Conservation (phyloP, 805 yeast species). For the Candida gorgasii region DNA sequence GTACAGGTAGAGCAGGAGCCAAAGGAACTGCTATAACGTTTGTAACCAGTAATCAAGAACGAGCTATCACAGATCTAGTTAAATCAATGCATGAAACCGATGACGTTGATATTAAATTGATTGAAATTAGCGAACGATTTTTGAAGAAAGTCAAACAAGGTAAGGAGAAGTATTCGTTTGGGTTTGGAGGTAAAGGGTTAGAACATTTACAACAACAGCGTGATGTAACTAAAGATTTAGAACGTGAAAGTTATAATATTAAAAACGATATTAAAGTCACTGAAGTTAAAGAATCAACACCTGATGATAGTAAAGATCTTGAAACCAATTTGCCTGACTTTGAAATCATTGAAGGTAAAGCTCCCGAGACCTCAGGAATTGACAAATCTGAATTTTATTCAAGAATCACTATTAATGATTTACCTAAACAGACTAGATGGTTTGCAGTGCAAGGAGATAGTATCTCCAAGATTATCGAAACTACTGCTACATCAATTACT, state of each 20-base stretch:
- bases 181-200: conserved; percentile 82
- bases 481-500: conserved; percentile 75
- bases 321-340: conserved; percentile 39
- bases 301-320: conserved; percentile 5
- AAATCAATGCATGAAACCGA: conserved; percentile 56
- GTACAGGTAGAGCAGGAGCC: conserved; percentile 92
- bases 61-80: conserved; percentile 66
- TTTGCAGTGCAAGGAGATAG: conserved; percentile 67
- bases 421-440: conserved; percentile 83
- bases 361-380: conserved; percentile 56
- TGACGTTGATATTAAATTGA: conserved; percentile 53
- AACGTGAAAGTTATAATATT: conserved; percentile 45
- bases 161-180: conserved; percentile 62
- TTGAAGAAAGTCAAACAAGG: conserved; percentile 65
- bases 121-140: conserved; percentile 54
- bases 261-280: background rate
- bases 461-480: conserved; percentile 62
- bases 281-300: conserved; percentile 10
- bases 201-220: conserved; percentile 40
- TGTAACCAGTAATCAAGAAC: conserved; percentile 59
- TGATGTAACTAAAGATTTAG: conserved; percentile 41
- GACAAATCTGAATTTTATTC: conserved; percentile 62
- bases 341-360: conserved; percentile 51
- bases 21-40: conserved; percentile 66
- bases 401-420: conserved; percentile 74